phyloP scores from a whole-genome alignment of 1,284 basidiomycete genomes.

The Thelephora terrestris region DNA sequence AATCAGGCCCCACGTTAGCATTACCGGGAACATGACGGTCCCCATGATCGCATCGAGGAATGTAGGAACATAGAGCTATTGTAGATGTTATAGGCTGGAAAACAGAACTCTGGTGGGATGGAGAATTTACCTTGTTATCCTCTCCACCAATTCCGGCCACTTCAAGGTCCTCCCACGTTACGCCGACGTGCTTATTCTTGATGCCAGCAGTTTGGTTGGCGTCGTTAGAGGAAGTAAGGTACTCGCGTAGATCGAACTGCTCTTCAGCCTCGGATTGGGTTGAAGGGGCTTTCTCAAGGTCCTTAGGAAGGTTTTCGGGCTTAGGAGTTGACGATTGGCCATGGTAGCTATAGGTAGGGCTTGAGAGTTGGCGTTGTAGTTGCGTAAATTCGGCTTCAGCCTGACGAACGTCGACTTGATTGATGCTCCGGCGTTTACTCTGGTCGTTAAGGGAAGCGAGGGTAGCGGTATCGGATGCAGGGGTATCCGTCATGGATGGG shows the following conservation, averaged over 20 bases:
- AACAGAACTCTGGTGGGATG: neutral
- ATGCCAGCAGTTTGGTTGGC: conserved; percentile 64
- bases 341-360: conserved; percentile 11
- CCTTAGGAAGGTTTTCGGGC: conserved; percentile 19
- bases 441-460: conserved; percentile 13
- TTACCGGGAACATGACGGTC: conserved; percentile 32
- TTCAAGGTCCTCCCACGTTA: conserved; percentile 67
- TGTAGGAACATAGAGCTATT: neutral
- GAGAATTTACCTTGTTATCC: conserved; percentile 40
- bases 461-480: conserved; percentile 20
- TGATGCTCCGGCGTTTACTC: conserved; percentile 21
- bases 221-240: conserved; percentile 61
- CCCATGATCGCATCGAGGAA: conserved; percentile 16
- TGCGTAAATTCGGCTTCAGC: conserved; percentile 47
- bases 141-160: conserved; percentile 63
- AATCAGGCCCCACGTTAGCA: conserved; percentile 39
- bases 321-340: conserved; percentile 14
- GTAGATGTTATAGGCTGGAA: neutral
- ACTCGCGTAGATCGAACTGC: conserved; percentile 66
- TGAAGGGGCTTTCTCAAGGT: conserved; percentile 38
- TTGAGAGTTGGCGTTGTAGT: conserved; percentile 32
- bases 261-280: conserved; percentile 19
- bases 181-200: conserved; percentile 76
- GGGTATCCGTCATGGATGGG: conserved; percentile 18
- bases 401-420: conserved; percentile 32